Conservation (phyloP, 495 filamentous ascomycete genomes). For the Baudoinia panamericana region DNA sequence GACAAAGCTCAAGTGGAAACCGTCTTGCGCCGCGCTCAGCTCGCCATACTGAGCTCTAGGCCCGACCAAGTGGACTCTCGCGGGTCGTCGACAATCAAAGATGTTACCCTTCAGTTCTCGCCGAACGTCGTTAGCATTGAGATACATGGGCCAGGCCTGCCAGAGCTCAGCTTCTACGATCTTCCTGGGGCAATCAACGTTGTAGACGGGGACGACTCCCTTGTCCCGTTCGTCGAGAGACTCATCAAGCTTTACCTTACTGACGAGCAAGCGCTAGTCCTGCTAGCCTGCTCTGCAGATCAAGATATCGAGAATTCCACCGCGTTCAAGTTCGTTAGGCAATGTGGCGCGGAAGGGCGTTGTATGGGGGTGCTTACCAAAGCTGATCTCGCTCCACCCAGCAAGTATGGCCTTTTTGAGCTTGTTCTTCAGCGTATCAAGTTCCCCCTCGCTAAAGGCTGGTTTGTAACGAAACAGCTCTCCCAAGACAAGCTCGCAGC, state of each 20-base stretch:
- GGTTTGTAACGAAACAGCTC: constrained; percentile 38
- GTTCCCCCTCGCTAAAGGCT: constrained; percentile 40
- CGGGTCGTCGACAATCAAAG: not conserved
- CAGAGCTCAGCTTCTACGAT: constrained; percentile 66
- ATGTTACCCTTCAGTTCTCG: constrained; percentile 46
- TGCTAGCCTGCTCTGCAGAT: constrained; percentile 64
- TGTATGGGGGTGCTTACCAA: constrained; percentile 73
- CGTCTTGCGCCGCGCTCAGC: constrained; percentile 53
- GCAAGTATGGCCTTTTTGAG: constrained; percentile 40
- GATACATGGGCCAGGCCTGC: constrained; percentile 54
- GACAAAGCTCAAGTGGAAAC: constrained; percentile 41
- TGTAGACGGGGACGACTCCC: constrained; percentile 42
- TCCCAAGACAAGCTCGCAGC: constrained; percentile 29
- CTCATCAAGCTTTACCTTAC: constrained; percentile 54
- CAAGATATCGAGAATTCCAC: constrained; percentile 57
- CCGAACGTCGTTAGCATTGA: constrained; percentile 66
- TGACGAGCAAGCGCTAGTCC: constrained; percentile 51
- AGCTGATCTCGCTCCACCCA: constrained; percentile 47
- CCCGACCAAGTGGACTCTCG: not conserved
- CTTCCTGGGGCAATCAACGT: constrained; percentile 67
- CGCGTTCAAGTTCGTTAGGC: constrained; percentile 48
- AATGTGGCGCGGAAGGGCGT: constrained; percentile 43
- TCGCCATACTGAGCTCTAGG: constrained; percentile 43
- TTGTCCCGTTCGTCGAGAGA: constrained; percentile 54
- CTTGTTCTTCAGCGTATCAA: constrained; percentile 42